Conservation (phyloP, 2,329 filamentous ascomycete genomes). For the Colletotrichum abscissum region DNA sequence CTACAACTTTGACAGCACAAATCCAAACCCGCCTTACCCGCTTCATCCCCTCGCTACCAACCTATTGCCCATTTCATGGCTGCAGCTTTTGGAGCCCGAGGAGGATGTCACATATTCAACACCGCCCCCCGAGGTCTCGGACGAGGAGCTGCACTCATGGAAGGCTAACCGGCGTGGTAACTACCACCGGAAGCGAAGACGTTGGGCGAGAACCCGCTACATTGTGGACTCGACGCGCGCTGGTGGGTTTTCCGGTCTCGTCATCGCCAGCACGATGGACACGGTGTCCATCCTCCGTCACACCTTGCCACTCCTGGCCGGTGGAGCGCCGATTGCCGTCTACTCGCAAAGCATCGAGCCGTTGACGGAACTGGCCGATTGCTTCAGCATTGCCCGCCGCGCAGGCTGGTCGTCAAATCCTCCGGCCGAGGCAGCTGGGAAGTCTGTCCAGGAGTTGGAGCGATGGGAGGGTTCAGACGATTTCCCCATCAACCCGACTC, state of each 20-base stretch:
- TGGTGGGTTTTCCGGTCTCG: conserved; percentile 85
- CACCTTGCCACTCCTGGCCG: conserved; percentile 81
- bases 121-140: conserved; percentile 68
- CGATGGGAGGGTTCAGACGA: conserved; percentile 73
- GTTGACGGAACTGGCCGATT: conserved; percentile 80
- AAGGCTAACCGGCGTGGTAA: conserved; percentile 86
- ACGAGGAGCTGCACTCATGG: conserved; percentile 73
- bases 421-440: conserved; percentile 57
- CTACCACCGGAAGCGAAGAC: conserved; percentile 88
- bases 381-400: conserved; percentile 83
- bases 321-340: conserved; percentile 86
- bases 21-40: conserved; percentile 65
- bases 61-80: conserved; percentile 88
- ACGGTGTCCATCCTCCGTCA: conserved; percentile 80
- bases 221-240: conserved; percentile 80
- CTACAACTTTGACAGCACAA: conserved; percentile 83
- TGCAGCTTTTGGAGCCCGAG: conserved; percentile 85
- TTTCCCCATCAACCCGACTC: conserved; percentile 88
- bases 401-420: conserved; percentile 76
- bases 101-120: conserved; percentile 79
- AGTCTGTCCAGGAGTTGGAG: conserved; percentile 62
- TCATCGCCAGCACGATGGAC: conserved; percentile 87
- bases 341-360: conserved; percentile 87
- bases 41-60: conserved; percentile 85
- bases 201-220: conserved; percentile 79